Evolutionary conservation across 257 asterid genomes (phyloP).

Genomic region (Lycium barbarum): DNA sequence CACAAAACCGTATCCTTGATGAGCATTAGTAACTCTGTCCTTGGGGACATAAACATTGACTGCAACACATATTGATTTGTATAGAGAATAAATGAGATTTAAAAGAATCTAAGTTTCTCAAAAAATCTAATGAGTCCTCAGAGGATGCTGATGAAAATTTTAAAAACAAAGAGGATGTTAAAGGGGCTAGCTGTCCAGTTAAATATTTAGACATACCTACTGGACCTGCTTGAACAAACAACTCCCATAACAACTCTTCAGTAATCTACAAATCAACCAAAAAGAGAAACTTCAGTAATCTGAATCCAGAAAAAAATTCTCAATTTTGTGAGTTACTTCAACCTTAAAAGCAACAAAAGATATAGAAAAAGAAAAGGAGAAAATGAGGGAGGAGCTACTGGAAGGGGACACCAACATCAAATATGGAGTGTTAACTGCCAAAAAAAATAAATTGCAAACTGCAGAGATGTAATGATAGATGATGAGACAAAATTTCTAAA

Average conservation of each 20-base stretch:
- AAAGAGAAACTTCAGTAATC: constrained; percentile 41
- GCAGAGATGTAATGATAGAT: not conserved
- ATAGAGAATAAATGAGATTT: not conserved
- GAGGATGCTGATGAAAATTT: not conserved
- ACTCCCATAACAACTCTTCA: constrained; percentile 92
- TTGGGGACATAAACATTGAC: constrained; percentile 97
- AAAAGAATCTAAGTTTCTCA: not conserved
- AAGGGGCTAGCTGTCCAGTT: not conserved
- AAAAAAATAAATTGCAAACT: not conserved
- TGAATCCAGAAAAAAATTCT: constrained; percentile 20
- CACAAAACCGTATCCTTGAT: constrained; percentile 95
- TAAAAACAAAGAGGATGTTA: not conserved
- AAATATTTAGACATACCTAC: constrained; percentile 66
- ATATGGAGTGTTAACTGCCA: not conserved
- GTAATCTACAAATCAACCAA: constrained; percentile 56
- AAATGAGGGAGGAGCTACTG: not conserved
- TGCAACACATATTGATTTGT: constrained; percentile 38
- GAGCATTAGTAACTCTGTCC: constrained; percentile 93
- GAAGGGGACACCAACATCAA: not conserved
- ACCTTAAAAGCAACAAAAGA: constrained; percentile 6
- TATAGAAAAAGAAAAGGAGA: not conserved
- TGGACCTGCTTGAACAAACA: constrained; percentile 97
- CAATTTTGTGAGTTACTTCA: constrained; percentile 11
- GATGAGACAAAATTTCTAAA: not conserved
- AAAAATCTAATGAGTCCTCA: not conserved